phyloP scores from a whole-genome alignment of 2,329 filamentous ascomycete species.

The Xylaria multiplex region DNA sequence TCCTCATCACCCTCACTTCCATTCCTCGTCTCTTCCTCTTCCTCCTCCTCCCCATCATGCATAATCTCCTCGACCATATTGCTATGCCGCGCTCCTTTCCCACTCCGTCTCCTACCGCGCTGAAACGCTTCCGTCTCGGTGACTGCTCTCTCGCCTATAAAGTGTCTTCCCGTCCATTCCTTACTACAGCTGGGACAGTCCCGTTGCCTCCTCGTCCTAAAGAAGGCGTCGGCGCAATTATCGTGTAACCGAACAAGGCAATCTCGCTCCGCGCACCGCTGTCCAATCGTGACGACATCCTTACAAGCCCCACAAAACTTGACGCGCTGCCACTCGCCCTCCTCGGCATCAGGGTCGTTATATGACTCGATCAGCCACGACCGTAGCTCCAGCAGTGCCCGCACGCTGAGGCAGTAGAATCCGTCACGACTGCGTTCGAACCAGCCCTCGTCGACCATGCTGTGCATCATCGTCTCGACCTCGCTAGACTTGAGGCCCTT shows the following conservation, averaged over 20 bases:
- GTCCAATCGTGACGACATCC: slow-evolving; percentile 86
- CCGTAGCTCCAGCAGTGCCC: slow-evolving; percentile 85
- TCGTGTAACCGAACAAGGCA: slow-evolving; percentile 81
- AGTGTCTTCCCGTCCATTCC: slow-evolving; percentile 61
- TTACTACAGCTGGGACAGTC: slow-evolving; percentile 71
- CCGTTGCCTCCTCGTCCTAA: slow-evolving; percentile 69
- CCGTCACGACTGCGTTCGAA: slow-evolving; percentile 76
- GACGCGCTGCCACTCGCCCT: slow-evolving; percentile 75
- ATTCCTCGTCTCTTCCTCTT: slow-evolving; percentile 47
- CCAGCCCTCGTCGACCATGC: slow-evolving; percentile 83
- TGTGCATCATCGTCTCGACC: slow-evolving; percentile 76
- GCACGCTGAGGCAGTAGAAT: slow-evolving; percentile 80
- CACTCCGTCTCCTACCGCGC: slow-evolving; percentile 53
- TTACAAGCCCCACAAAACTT: slow-evolving; percentile 89
- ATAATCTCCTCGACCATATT: slow-evolving; percentile 51
- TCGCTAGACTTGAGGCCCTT: slow-evolving; percentile 78
- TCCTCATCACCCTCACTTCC: slow-evolving; percentile 5
- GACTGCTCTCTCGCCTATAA: slow-evolving; percentile 66
- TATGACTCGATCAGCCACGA: slow-evolving; percentile 89
- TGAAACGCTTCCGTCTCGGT: slow-evolving; percentile 64
- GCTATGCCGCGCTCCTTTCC: slow-evolving; percentile 48
- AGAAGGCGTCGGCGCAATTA: slow-evolving; percentile 78
- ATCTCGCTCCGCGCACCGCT: slow-evolving; percentile 75
- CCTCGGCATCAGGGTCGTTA: slow-evolving; percentile 75
- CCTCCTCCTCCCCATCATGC: slow-evolving; percentile 45